Evolutionary conservation across 768 basidiomycete species (phyloP), one percentile per base, ranked within the genome.

Genomic region (Lentinula sp.): DNA sequence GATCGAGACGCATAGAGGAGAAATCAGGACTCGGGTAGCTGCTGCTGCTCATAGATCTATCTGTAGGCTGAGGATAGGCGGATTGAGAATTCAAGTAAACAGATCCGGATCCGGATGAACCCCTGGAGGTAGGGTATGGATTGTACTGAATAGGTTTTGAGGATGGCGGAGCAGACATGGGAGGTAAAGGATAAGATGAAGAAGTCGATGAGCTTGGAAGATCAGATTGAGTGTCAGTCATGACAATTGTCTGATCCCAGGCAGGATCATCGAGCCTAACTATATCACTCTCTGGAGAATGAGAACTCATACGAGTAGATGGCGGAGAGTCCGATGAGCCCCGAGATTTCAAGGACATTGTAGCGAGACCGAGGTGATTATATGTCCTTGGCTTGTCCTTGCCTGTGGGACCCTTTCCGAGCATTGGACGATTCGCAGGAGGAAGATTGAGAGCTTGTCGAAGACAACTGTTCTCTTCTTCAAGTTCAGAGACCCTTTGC

Each of bases 401-500:
- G 37, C 91, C 91, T 0, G 91, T 94, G 31, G 91, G 92, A 51
- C 91, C 91, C 74, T 86, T 91, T 49, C 91, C 92, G 54, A 94
- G 79, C 2, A 85, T 74, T 16, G 84, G 82, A 65, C 91, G 80
- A 68, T 80, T 83, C 62, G 90, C 87, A 21, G 88, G 88, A 0
- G 90, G 88, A 28, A 94, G 75, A 66, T 83, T 85, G 60, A 93
- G 79, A 21, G 84, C 83, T 52, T 84, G 82, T 48, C 93, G 84
- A 52, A 95, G 80, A 65, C 79, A 82, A 48, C 76, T 77, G 69
- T 93, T 94, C 76, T 95, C 93, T 63, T 87, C 85, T 75, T 95
- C 92, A 46, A 95, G 82, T 71, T 90, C 89, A 55, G 84, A 72
- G 46, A 94, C 91, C 68, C 92, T 82, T 67, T 87, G 71, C 71